Base-by-base conservation (phyloP, 768 basidiomycete species). In the Paxillus rubicundulus region DNA sequence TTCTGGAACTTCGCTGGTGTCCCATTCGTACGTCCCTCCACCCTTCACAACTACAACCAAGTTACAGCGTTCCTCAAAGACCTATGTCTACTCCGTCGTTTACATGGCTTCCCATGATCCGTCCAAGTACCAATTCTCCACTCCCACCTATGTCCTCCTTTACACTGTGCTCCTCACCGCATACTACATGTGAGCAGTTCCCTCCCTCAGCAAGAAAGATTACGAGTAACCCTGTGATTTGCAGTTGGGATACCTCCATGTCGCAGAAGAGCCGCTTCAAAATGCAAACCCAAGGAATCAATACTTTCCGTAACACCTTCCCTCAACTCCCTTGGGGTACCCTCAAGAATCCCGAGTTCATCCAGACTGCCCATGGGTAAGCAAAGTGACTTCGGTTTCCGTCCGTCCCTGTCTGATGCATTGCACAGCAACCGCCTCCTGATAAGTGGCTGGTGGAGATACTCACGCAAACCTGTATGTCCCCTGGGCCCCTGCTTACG, bases 91-190 rank as follows among this genome's bases (percentile, higher is more conserved):
- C 78, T 95, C 96, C 10, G 89, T 95, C 47, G 86, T 99, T 47
- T 98, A 94, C 77, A 98, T 99, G 91, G 88, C 91, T n/a, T 87
- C 91, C 4, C 89, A 92, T 69, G 85, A 97, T 54, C 91, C 95
- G 2, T 80, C 84, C 16, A 82, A 81, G 54, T 98, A 98, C 75
- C 82, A 77, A 36, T 98, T 94, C 78, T 86, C 92, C 5, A 89
- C 87, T 5, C 77, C 77, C 18, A 81, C 79, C 9, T 88, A 92
- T 54, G 73, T 92, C 50, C 60, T 83, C 46, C 77, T 98, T 55
- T 95, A 86, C 69, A 69, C 78, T 20, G 86, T 85, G 14, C 78
- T 98, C 42, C 75, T 93, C 40, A 84, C 82, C 9, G 89, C 92
- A 7, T 95, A 98, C 74, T 94, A 81, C 65, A 76, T 96, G 92